A percentile compares a stretch with the other conserved stretches of the same genome.
These are phyloP conservation scores for Herpetomonas tarakana DNA, from an alignment of 208 protist species.

Conservation along the genomic window DNA sequence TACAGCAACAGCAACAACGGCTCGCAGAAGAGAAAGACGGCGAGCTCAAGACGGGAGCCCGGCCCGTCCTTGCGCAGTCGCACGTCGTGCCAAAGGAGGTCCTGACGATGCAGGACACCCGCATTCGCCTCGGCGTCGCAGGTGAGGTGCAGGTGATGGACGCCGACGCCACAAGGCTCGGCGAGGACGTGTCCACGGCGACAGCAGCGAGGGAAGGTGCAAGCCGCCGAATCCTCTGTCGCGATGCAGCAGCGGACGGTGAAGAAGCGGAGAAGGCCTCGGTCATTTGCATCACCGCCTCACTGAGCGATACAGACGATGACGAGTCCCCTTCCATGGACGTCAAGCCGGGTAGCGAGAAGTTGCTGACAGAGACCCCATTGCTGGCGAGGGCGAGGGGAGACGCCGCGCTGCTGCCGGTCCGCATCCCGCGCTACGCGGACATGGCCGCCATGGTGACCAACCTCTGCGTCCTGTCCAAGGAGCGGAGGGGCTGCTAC, in stretches of 20 bases:
- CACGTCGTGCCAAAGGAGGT: slow-evolving; percentile 32
- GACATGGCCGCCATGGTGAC: slow-evolving; percentile 51
- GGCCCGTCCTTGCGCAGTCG: no score
- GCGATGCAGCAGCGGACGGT: not conserved
- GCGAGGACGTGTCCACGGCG: not conserved
- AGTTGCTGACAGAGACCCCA: no score
- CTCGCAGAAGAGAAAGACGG: no score
- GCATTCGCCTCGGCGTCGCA: slow-evolving; percentile 18
- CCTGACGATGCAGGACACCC: slow-evolving; percentile 19
- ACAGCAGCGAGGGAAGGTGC: not conserved
- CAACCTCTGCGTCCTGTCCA: slow-evolving; percentile 59
- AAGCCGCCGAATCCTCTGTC: not conserved
- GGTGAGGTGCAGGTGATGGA: slow-evolving; percentile 37
- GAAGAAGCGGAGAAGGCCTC: no score
- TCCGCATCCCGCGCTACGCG: slow-evolving; percentile 30
- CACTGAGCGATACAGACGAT: no score
- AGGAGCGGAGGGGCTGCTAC: slow-evolving; percentile 37
- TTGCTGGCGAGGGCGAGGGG: no score
- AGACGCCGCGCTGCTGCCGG: slow-evolving; percentile 7
- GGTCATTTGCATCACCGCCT: no score
- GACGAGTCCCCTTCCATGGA: no score
- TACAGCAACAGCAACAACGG: no score
- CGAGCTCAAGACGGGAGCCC: no score
- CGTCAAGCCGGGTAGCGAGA: no score
- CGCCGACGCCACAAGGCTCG: slow-evolving; percentile 11